Evolutionary conservation across 768 basidiomycete genomes (phyloP).

Genomic region (Suillus spraguei): DNA sequence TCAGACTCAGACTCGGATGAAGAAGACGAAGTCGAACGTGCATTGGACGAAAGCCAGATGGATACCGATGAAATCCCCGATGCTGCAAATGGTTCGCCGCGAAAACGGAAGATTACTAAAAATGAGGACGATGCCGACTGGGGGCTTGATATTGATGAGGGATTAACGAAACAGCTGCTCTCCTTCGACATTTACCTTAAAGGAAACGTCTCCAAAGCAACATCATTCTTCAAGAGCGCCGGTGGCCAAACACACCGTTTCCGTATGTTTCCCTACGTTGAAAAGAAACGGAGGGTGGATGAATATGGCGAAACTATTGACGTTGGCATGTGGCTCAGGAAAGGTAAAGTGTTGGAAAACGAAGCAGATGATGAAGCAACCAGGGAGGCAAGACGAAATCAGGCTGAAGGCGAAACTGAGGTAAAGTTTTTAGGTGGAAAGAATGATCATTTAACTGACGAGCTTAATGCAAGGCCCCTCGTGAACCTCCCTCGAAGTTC

Average conservation of each 20-base stretch:
- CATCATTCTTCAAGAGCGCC: constrained; percentile 83
- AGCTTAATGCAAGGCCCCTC: constrained; percentile 60
- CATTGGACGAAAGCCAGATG: constrained; percentile 53
- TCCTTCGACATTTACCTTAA: constrained; percentile 98
- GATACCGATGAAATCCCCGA: constrained; percentile 42
- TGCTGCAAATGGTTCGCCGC: constrained; percentile 24
- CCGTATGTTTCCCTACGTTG: constrained; percentile 97
- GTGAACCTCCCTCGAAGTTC: constrained; percentile 92
- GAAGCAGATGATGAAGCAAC: constrained; percentile 83
- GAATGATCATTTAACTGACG: constrained; percentile 12
- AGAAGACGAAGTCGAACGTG: constrained; percentile 60
- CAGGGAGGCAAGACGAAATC: constrained; percentile 68
- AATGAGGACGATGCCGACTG: constrained; percentile 61
- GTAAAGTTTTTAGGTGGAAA: constrained; percentile 40
- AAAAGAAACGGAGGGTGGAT: constrained; percentile 90
- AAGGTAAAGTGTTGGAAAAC: constrained; percentile 89
- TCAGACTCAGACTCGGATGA: constrained; percentile 67
- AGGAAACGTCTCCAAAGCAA: constrained; percentile 88
- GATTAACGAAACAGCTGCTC: constrained; percentile 68
- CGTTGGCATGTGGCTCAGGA: constrained; percentile 93
- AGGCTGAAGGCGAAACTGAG: constrained; percentile 78
- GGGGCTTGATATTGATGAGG: constrained; percentile 77
- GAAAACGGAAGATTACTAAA: constrained; percentile 49
- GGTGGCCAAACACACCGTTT: constrained; percentile 77
- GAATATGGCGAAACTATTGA: constrained; percentile 96